Percentiles rank a stretch among this genome's conserved stretches.
These are phyloP conservation scores for Madurella fahalii DNA, from an alignment of 2,329 filamentous ascomycete genomes.

Conservation along the genomic window DNA sequence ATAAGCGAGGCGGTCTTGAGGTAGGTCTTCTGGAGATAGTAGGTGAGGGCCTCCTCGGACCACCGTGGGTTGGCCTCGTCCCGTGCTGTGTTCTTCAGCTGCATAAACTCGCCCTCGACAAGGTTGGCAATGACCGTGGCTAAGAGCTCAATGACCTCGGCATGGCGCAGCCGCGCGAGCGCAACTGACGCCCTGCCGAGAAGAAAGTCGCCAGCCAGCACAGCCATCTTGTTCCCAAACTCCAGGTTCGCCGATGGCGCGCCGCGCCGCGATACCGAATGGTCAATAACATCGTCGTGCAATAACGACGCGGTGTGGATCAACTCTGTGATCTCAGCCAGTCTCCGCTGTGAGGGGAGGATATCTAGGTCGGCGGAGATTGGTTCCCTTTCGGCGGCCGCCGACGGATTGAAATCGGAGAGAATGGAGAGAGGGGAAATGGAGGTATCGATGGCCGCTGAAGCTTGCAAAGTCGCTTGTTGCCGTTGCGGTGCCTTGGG, in stretches of 20 bases:
- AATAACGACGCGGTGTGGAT: conserved; percentile 96
- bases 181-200: conserved; percentile 91
- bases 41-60: conserved; percentile 83
- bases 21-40: conserved; percentile 98
- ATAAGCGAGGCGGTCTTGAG: conserved; percentile 95
- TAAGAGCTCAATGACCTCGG: conserved; percentile 90
- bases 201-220: conserved; percentile 94
- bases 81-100: conserved; percentile 89
- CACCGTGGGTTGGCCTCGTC: conserved; percentile 82
- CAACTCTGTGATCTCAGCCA: conserved; percentile 95
- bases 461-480: conserved; percentile 41
- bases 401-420: conserved; percentile 75
- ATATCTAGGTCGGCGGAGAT: conserved; percentile 58
- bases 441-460: conserved; percentile 47
- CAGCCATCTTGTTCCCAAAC: conserved; percentile 99
- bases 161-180: conserved; percentile 81
- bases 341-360: conserved; percentile 83
- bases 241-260: conserved; percentile 86
- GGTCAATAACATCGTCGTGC: conserved; percentile 97
- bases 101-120: conserved; percentile 99
- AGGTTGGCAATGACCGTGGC: conserved; percentile 97
- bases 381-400: conserved; percentile 41
- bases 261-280: conserved; percentile 78
- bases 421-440: conserved; percentile 58
- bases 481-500: conserved; percentile 49